A percentile compares a stretch with the other conserved stretches of the same genome.
Evolutionary conservation across 129 eudicot genomes (phyloP).

Genomic region (Oenanthe sinensis): DNA sequence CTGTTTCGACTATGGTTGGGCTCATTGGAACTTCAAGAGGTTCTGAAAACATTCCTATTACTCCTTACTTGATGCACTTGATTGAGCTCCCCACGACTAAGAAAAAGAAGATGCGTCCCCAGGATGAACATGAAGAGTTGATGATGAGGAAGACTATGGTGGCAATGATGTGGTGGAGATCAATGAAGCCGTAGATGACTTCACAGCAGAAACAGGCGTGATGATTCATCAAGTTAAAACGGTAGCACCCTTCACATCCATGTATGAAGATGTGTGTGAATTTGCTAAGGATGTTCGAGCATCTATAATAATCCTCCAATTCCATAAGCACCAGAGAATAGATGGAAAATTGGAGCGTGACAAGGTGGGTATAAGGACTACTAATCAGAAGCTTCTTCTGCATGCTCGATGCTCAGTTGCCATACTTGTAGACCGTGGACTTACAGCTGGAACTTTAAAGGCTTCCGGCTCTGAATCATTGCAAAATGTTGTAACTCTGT

Average conservation of each 20-base stretch:
- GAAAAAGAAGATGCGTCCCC: conserved; percentile 29
- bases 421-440: conserved; percentile 74
- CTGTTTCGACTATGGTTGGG: conserved; percentile 62
- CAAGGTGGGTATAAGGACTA: conserved; percentile 68
- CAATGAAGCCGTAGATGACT: conserved; percentile 68
- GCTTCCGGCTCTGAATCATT: conserved; percentile 47
- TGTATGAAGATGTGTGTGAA: conserved; percentile 68
- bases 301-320: conserved; percentile 70
- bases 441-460: conserved; percentile 35
- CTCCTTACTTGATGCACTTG: conserved; percentile 77
- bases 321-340: conserved; percentile 88
- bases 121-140: conserved; percentile 49
- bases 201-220: conserved; percentile 47
- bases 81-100: conserved; percentile 65
- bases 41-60: conserved; percentile 49
- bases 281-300: conserved; percentile 66
- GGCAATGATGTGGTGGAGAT: conserved; percentile 80
- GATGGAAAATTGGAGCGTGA: conserved; percentile 87
- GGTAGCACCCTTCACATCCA: conserved; percentile 48
- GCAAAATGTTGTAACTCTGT: conserved; percentile 70
- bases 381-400: conserved; percentile 75
- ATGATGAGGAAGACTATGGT: conserved; percentile 54
- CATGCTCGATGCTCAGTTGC: conserved; percentile 75
- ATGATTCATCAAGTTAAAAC: conserved; percentile 58
- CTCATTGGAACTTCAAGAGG: conserved; percentile 62